phyloP scores from a whole-genome alignment of 179 eudicot genomes.

The Actinidia arguta region DNA sequence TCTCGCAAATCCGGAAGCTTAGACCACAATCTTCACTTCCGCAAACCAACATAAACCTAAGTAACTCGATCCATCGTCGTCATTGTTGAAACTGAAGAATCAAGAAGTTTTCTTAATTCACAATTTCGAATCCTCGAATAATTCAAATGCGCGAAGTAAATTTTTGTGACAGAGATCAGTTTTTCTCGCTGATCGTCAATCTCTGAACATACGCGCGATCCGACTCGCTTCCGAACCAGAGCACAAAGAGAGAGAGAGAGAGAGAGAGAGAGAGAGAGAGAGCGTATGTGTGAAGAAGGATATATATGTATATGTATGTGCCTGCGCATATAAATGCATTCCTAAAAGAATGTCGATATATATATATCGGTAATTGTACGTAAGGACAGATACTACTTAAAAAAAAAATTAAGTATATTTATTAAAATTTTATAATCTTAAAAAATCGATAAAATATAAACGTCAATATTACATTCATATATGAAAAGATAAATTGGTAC shows the following conservation, averaged over 20 bases:
- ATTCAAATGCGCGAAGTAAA: background rate
- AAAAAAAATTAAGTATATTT: too few species aligned
- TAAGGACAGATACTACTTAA: too few species aligned
- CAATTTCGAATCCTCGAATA: background rate
- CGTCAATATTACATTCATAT: too few species aligned
- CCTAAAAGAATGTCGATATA: too few species aligned
- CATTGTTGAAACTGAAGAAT: background rate
- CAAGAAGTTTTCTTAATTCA: background rate
- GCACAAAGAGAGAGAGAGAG: background rate
- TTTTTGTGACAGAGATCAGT: background rate
- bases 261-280: background rate
- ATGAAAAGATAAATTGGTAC: too few species aligned
- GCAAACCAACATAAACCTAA: conserved; percentile 1
- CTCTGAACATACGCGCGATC: conserved; percentile 2
- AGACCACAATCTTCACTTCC: conserved; percentile 14
- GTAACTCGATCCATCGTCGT: conserved; percentile 12
- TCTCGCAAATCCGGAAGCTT: conserved; percentile 18
- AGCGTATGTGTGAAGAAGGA: background rate
- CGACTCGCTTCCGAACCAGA: background rate
- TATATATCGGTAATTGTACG: too few species aligned
- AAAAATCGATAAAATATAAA: too few species aligned
- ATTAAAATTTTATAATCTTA: too few species aligned
- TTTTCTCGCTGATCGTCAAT: background rate
- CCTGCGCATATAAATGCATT: too few species aligned
- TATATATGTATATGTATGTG: background rate